phyloP scores from a whole-genome alignment of 2,329 filamentous ascomycete genomes.

The Boeremia lycopersici region DNA sequence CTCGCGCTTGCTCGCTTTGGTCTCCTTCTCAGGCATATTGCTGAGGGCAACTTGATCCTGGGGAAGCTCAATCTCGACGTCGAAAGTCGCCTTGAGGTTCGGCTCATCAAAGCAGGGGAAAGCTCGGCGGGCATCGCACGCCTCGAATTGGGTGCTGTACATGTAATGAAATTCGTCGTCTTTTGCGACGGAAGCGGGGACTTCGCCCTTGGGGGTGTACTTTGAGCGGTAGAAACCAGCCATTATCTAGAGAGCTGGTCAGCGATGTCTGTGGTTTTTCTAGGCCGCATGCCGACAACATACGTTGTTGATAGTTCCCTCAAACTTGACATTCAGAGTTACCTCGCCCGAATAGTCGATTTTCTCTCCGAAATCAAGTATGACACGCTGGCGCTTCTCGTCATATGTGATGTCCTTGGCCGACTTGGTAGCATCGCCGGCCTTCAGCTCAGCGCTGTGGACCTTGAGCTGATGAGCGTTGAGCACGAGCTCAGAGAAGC shows the following conservation, averaged over 20 bases:
- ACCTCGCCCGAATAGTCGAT: slow-evolving; percentile 71
- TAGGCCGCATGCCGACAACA: slow-evolving; percentile 14
- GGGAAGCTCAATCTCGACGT: slow-evolving; percentile 90
- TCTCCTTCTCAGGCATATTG: slow-evolving; percentile 90
- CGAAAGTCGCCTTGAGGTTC: slow-evolving; percentile 94
- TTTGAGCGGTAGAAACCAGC: slow-evolving; percentile 92
- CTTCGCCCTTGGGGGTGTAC: slow-evolving; percentile 79
- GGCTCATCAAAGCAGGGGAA: slow-evolving; percentile 99
- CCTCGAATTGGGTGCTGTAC: slow-evolving; percentile 97
- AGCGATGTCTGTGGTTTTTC: neutral
- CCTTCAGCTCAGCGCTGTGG: slow-evolving; percentile 66
- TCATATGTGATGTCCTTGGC: slow-evolving; percentile 78
- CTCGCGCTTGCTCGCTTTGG: slow-evolving; percentile 72
- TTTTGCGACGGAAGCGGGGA: slow-evolving; percentile 77
- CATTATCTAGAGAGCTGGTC: slow-evolving; percentile 60
- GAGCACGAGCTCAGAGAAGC: slow-evolving; percentile 76
- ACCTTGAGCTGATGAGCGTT: slow-evolving; percentile 88
- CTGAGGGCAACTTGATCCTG: slow-evolving; percentile 86
- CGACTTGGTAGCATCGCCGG: slow-evolving; percentile 62
- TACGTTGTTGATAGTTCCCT: slow-evolving; percentile 82
- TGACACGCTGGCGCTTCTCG: slow-evolving; percentile 81
- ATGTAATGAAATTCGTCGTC: slow-evolving; percentile 69
- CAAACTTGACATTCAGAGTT: slow-evolving; percentile 72
- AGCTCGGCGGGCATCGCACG: slow-evolving; percentile 89
- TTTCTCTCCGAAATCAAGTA: slow-evolving; percentile 75